Evolutionary conservation across 805 yeast genomes (phyloP), one percentile per base, ranked within the genome.

Genomic region (Saturnispora hagleri): DNA sequence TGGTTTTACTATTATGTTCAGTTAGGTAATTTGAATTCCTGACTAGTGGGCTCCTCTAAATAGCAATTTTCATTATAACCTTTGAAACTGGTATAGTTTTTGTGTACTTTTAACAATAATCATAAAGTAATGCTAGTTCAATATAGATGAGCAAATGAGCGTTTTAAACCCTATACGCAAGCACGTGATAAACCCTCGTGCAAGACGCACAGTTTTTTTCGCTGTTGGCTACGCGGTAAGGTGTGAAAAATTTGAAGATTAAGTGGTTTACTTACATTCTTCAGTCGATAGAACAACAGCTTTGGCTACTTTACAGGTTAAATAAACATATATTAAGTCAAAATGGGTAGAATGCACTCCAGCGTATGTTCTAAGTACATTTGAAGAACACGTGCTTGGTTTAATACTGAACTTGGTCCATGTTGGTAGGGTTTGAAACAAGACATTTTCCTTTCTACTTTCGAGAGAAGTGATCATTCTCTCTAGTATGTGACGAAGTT

Each of bases 301-400:
- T 53, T 47, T 53, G 48, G 56, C 53, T 51, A 47, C 51, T 24
- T 44, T 45, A 50, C 31, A 47, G 42, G 47, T 47, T 36, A 38
- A 44, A 40, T 47, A 36, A 31, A 45, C 24, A 45, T 38, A 48
- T 42, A 34, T 43, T 54, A 53, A 48, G 46, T 76, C 82, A 86
- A 80, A 74, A 91, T 91, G 99, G 99, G 96, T 90, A 96, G 99
- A 81, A 84, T 91, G 90, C 98, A 91, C 89, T 86, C 96, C 79
- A 79, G 86, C 75, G 95, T 86, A 86, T 81, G 95, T 86, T 53
- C 53, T 40, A 55, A 54, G 56, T 26, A 33, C 15, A 26, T 7
- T 36, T 50, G 41, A 12, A 46, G 33, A 34, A 34, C 47, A 54
- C 43, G 52, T 58, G 55, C 49, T 47, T 35, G 40, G 51, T 53